Evolutionary conservation across 108 stramenopile species (phyloP), one percentile per base, ranked within the genome.

Genomic region (Phaeodactylum tricornutum): DNA sequence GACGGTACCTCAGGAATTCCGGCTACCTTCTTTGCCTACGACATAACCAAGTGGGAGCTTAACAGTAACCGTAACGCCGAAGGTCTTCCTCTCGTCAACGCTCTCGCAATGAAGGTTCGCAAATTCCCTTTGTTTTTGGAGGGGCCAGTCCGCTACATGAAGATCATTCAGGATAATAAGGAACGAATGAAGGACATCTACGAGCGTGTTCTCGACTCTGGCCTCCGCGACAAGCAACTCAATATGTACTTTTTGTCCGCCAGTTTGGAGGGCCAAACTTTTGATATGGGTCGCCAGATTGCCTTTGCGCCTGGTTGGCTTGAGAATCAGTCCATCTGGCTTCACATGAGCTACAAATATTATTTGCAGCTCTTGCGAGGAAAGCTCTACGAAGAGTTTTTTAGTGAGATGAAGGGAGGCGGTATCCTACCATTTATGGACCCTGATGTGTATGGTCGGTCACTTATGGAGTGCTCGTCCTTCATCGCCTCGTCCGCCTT

Each of bases 321-420:
- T 17, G 95, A 96, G 70, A 94, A 96, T 64, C 84, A 94, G 61
- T 83, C 80, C 29, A 84, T 96, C 51, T 96, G 95, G 95, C 81
- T 89, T 75, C 95, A 96, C 77, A 96, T 96, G 95, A 86, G 84
- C 37, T 96, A 92, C 82, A 96, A 96, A 59, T 94, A 86, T 54
- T 94, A 94, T 64, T 75, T 96, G 32, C 85, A 96, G 55, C 85
- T 96, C 25, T 59, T 94, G 40, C 80, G 95, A 39, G 95, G 87
- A 50, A 84, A 89, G 75, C 83, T 94, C 23, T 96, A 86, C 72
- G 87, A 88, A 29, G 59, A 87, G 41, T 92, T 96, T 71, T 96
- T 81, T 58, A 43, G 52, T 23, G 95, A 93, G 64, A 86, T 92
- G 71, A 69, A 50, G 55, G 91, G 76, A 20, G 89, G 82, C 19